A percentile compares a stretch with the other conserved stretches of the same genome.
Conservation (phyloP, 129 eudicot genomes). For the Flaveria linearis region DNA sequence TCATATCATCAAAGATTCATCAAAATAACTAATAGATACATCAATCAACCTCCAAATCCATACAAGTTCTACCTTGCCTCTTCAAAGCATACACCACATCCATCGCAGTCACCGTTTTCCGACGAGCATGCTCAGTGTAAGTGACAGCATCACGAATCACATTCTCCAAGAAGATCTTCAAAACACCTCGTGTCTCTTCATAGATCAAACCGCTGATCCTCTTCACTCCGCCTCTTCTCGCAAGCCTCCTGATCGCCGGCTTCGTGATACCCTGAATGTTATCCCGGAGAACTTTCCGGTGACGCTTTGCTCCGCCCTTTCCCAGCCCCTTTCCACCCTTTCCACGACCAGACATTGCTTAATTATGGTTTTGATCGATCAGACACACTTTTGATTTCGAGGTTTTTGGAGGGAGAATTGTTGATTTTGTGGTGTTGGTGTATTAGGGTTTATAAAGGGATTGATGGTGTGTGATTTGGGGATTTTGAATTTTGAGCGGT, state of each 20-base stretch:
- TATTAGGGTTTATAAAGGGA: neutral
- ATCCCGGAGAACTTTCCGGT: constrained; percentile 17
- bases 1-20: too few relatives aligned
- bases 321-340: constrained; percentile 27
- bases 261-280: constrained; percentile 26
- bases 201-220: constrained; percentile 23
- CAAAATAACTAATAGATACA: neutral
- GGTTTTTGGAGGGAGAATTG: neutral
- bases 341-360: constrained; percentile 26
- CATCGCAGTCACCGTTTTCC: constrained; percentile 24
- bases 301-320: constrained; percentile 26
- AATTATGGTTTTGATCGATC: neutral
- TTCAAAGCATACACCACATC: constrained; percentile 23
- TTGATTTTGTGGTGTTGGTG: neutral
- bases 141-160: constrained; percentile 26
- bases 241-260: constrained; percentile 16
- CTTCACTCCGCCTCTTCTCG: constrained; percentile 18
- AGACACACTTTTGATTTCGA: neutral
- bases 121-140: constrained; percentile 8
- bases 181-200: constrained; percentile 19
- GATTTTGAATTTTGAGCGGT: constrained; percentile 23
- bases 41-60: constrained; percentile 19
- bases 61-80: constrained; percentile 27
- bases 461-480: neutral
- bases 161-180: constrained; percentile 26